phyloP scores from a whole-genome alignment of 805 yeast species.

The Ogataea angusta region DNA sequence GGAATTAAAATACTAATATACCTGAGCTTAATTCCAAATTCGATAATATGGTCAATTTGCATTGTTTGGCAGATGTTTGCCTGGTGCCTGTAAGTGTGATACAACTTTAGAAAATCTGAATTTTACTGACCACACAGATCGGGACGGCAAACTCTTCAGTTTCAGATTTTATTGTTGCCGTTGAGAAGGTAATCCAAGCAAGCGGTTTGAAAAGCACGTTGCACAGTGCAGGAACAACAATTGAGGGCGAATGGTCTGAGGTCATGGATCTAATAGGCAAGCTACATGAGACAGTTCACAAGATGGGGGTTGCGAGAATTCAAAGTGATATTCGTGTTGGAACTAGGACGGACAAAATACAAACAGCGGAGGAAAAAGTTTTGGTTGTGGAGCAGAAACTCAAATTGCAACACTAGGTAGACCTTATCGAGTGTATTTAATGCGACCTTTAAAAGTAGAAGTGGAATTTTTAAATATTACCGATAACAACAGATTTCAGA shows the following conservation, averaged over 20 bases:
- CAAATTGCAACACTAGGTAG: not conserved
- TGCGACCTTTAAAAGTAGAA: not conserved
- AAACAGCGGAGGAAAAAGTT: constrained; percentile 70
- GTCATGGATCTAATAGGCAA: constrained; percentile 78
- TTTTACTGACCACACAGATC: constrained; percentile 38
- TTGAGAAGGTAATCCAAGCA: constrained; percentile 59
- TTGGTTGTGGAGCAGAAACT: constrained; percentile 58
- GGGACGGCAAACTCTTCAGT: constrained; percentile 80
- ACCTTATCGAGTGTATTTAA: no score
- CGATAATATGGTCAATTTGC: constrained; percentile 39
- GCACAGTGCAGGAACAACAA: constrained; percentile 90
- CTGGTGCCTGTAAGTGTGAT: constrained; percentile 63
- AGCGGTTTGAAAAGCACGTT: constrained; percentile 64
- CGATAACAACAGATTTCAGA: constrained; percentile 61
- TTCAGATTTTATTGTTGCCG: constrained; percentile 72
- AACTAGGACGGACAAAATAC: constrained; percentile 73
- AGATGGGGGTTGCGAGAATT: constrained; percentile 68
- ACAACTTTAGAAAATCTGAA: not conserved
- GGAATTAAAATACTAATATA: no score
- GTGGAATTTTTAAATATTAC: constrained; percentile 28
- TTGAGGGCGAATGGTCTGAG: constrained; percentile 88
- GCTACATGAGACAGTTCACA: constrained; percentile 70
- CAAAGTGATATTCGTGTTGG: constrained; percentile 88
- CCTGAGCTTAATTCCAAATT: no score
- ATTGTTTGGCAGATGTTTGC: constrained; percentile 84